Evolutionary conservation across 2,329 filamentous ascomycete genomes (phyloP).

Genomic region (Xylariales sp.): DNA sequence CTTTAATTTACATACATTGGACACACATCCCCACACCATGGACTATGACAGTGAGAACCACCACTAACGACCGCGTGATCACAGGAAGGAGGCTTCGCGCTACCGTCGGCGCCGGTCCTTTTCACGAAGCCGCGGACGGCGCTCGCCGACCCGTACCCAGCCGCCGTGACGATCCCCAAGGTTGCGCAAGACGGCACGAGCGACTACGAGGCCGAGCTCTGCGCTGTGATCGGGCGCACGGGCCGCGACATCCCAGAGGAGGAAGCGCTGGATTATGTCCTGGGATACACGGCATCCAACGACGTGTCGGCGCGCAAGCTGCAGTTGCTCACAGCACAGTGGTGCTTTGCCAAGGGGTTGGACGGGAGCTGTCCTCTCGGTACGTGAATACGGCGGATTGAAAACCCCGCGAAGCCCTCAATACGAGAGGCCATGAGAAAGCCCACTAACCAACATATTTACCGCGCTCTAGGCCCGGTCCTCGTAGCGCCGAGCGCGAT

Average conservation of each 20-base stretch:
- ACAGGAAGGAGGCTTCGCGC: slow-evolving; percentile 33
- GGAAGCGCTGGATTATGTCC: slow-evolving; percentile 68
- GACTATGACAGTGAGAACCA: not conserved
- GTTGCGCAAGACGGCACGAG: slow-evolving; percentile 63
- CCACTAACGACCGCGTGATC: not conserved
- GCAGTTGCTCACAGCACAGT: slow-evolving; percentile 66
- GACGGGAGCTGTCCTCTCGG: slow-evolving; percentile 65
- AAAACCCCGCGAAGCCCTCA: not conserved
- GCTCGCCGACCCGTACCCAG: slow-evolving; percentile 65
- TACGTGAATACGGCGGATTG: slow-evolving; percentile 15
- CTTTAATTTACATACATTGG: not conserved
- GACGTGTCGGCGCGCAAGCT: slow-evolving; percentile 70
- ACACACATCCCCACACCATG: not conserved
- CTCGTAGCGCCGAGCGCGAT: slow-evolving; percentile 59
- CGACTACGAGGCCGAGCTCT: slow-evolving; percentile 71
- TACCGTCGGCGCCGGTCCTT: slow-evolving; percentile 31
- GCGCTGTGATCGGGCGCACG: slow-evolving; percentile 63
- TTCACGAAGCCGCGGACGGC: slow-evolving; percentile 63
- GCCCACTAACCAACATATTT: slow-evolving; percentile 1
- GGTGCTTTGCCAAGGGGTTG: slow-evolving; percentile 70
- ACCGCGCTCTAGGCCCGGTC: slow-evolving; percentile 54
- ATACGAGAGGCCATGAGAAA: not conserved
- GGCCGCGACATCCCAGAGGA: slow-evolving; percentile 66
- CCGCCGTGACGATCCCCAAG: slow-evolving; percentile 64
- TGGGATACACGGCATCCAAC: slow-evolving; percentile 73